Base-by-base conservation (phyloP, 2,329 filamentous ascomycete species). In the Ceratocystis cacaofunesta region DNA sequence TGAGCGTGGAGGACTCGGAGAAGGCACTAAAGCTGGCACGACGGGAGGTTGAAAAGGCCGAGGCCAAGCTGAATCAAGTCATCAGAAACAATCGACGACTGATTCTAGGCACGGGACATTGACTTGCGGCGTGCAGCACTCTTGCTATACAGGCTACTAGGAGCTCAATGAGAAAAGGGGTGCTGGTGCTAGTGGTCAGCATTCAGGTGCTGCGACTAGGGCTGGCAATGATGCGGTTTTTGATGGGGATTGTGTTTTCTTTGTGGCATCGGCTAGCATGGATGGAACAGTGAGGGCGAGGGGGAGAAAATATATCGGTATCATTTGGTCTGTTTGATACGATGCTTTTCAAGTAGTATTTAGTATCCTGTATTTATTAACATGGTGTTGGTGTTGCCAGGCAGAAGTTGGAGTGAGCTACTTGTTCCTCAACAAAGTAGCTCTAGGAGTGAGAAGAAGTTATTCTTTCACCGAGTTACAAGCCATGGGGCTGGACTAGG, bases 1-100 rank as follows among this genome's bases (percentile, higher is more conserved):
- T 87, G 78, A 83, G 77, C 61, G 78, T 86, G 1, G 80, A 85
- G 68, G 86, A 88, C 67, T 81, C 84, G 1, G 85, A 88, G 74
- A 76, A 75, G 65, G 81, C 81, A 58, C 75, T 83, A 55, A 70
- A 72, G 25, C 72, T 78, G 46, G 79, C 82, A 32, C 77, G 79
- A 62, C 83, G 80, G 71, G 85, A 87, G 72, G 81, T 81, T 5
- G 84, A 86, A 69, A 80, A 78, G 70, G 72, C 85, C 36, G 84
- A 87, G 74, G 86, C 84, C 76, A 81, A 76, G 57, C 73, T 87
- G 65, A 82, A 82, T 71, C 77, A 79, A 55, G 72, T 85, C 22
- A 79, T 87, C 65, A 82, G 81, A 74, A 81, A 80, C 72, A 88
- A 87, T 71, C 75, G 79, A 65, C 77, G 80, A 62, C 69, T 86